Evolutionary conservation across 495 filamentous ascomycete genomes (phyloP), one percentile per base, ranked within the genome.

Genomic region (Articulospora tetracladia): DNA sequence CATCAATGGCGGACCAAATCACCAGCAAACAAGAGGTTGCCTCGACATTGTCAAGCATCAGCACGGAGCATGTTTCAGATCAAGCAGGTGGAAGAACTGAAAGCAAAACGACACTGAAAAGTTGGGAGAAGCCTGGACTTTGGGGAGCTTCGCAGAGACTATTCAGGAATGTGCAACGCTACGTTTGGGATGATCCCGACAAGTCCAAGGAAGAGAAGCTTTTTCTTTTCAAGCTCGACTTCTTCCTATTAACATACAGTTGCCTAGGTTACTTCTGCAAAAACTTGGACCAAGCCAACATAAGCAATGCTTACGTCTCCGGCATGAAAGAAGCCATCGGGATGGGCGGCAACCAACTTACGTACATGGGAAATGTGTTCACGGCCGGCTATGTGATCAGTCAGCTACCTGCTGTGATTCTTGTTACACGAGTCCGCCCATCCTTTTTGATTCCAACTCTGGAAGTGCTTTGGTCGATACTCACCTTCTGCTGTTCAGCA

Each of bases 311-410:
- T 47, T 83, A 79, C 53, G 72, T 84, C 1, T 83, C 78, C 24
- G 82, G 82, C 1, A 81, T 85, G 70, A 83, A 86, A 55, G 83
- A 86, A 58, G 81, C 84, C 49, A 73, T 86, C 13, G 60, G 69
- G 17, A 72, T 87, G 20, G 74, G 78, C 32, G 81, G 83, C 3
- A 82, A 80, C 52, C 68, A 87, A 63, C 61, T 78, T 41, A 77
- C 76, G 41, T 75, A 75, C 53, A 70, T 83, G 74, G 73, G 75
- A 41, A 77, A 81, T 1, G 77, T 72, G 54, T 89, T 81, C 79
- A 87, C 83, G 0, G 78, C 86, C 17, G 86, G 85, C 15, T 86
- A 84, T 64, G 77, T 84, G n/a, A 61, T 83, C 11, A 80, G 80
- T 4, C 78, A 82, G 65, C 69, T 88, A 15, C 83, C 84, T 0